These are phyloP conservation scores for Striga hermonthica DNA, from an alignment of 305 asterid genomes.

Conservation along the genomic window DNA sequence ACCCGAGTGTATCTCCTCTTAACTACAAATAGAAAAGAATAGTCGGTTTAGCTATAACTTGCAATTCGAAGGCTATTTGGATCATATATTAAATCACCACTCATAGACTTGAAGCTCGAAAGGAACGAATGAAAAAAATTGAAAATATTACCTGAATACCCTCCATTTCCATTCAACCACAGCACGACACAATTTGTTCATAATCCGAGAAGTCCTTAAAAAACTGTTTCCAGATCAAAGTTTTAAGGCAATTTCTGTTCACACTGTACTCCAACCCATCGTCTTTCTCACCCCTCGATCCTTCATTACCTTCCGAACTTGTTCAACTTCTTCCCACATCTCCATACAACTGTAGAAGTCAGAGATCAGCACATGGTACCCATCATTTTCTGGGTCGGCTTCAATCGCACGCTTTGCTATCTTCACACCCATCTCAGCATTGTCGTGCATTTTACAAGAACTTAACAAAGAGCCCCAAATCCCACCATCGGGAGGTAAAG, in stretches of 20 bases:
- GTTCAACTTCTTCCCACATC: conserved; percentile 70
- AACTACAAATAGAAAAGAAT: background rate
- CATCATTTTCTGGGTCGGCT: conserved; percentile 76
- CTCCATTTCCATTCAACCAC: too few species aligned
- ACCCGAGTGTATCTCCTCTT: background rate
- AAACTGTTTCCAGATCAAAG: background rate
- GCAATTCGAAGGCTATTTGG: too few species aligned
- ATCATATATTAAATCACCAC: too few species aligned
- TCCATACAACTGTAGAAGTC: conserved; percentile 65
- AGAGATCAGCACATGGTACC: conserved; percentile 58
- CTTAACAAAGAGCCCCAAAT: conserved; percentile 73
- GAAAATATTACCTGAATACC: too few species aligned
- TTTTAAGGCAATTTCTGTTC: background rate
- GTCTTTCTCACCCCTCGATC: conserved; percentile 57
- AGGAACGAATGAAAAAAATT: too few species aligned
- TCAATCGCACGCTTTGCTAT: conserved; percentile 71
- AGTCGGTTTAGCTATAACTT: too few species aligned
- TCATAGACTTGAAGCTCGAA: too few species aligned
- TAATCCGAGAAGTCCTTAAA: background rate
- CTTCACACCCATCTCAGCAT: conserved; percentile 60
- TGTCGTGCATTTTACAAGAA: conserved; percentile 64
- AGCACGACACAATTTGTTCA: too few species aligned
- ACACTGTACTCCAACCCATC: conserved; percentile 71
- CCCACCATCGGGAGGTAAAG: conserved; percentile 60
- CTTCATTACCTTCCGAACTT: conserved; percentile 54